Base-by-base conservation (phyloP, 1,284 basidiomycete genomes). In the Boletus hoseneyae region DNA sequence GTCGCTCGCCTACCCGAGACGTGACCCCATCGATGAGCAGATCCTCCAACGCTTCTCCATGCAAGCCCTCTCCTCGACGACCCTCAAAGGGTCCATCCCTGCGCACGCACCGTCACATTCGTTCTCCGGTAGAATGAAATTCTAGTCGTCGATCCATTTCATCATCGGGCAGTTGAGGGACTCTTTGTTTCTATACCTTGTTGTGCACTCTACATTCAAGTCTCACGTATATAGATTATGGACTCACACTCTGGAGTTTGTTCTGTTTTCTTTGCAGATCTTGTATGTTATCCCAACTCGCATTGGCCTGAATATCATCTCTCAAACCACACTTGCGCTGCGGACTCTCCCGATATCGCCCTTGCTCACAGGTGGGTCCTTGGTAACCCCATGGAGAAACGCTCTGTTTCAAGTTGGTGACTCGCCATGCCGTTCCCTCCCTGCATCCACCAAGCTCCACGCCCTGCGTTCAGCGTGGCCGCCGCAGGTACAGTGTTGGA, bases 11-110 rank as follows among this genome's bases (percentile, higher is more conserved):
- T 73, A 70, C 33, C 74, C 75, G 27, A 69, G 75, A 54, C 75
- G 82, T 33, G 74, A 84, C 54, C 82, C 82, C 39, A 71, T 71
- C 6, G 82, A 84, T 57, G 78, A 82, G 54, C 75, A 78, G 54
- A 67, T 82, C 45, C 63, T 84, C 36, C 77, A 78, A 54, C 77
- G 77, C 25, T 80, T 84, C 46, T 66, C 65, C 18, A 64, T 63
- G 4, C 65, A 64, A 19, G 48, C 63, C 0, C 51, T 66, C 36
- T 42, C 60, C 7, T 58, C 54, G 37, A 49, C 59, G 15, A 38
- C 53, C 21, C 53, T 61, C 42, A 68, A 65, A 33, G 52, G 51
- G 6, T 15, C 52, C 10, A n/a, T 45, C n/a, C 25, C 48, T 4
- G 48, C 23, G 3, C 53, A 58, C 42, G 43, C 60, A 2, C 60